Base-by-base conservation (phyloP, 257 asterid species). In the Craterostigma plantagineum region DNA sequence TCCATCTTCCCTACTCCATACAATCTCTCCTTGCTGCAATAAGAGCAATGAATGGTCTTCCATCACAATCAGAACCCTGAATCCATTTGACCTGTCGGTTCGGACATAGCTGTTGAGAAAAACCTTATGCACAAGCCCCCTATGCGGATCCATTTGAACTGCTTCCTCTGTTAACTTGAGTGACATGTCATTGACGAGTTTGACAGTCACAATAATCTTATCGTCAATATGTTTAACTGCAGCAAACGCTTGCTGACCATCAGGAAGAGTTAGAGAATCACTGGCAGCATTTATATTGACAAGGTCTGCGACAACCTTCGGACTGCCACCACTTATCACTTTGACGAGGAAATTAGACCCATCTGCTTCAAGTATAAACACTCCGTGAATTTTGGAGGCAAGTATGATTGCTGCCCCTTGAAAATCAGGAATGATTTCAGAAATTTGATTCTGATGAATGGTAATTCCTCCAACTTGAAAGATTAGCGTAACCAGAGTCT, bases 1-100 rank as follows among this genome's bases (percentile, higher is more conserved):
- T 3, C 91, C 99, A 52, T 90, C 99, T 65, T 90, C 99, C 68
- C 95, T 70, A 54, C 70, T 68, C 99, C 99, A 90, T 38, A 90
- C 99, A 62, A 79, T 58, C 54, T 57, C 91, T 34, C 99, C 87
- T 71, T 90, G 99, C 48, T 90, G 99, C 38, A 83, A 51, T 55
- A 90, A 61, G 53, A 75, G 47, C 49, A 90, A 58, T 9, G 99
- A 90, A 67, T 90, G 79, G 67, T 90, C 99, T 66, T 83, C 99
- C 93, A 83, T 72, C 67, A 83, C 95, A 57, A 90, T 75, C 74
- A 90, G 65, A 48, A 76, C 92, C 71, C 99, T 79, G 63, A 79
- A 90, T 17, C 99, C 99, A 18, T 77, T 69, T 56, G 99, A 76
- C 63, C 83, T 71, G 60, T 90, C 99, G 14, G 77, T 70, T 23